phyloP scores from a whole-genome alignment of 371 early-diverging fungal species.

The Rhizopus stolonifer region DNA sequence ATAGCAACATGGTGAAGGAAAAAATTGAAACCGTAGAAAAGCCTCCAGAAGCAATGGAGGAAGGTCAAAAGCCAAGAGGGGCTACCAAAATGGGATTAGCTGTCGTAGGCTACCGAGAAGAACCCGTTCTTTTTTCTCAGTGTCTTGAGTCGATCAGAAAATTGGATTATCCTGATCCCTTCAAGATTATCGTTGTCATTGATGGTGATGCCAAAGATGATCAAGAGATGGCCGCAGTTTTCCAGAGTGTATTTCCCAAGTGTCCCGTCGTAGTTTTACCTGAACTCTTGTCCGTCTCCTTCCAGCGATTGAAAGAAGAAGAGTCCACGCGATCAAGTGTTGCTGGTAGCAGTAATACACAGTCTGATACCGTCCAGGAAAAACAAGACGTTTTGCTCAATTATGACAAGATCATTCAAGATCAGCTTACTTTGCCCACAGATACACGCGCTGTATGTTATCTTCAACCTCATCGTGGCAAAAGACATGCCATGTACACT shows the following conservation, averaged over 20 bases:
- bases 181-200: slow-evolving; percentile 57
- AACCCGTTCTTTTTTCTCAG: slow-evolving; percentile 51
- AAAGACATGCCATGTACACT: slow-evolving; percentile 67
- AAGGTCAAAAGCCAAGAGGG: slow-evolving; percentile 2
- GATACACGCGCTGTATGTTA: slow-evolving; percentile 52
- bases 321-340: slow-evolving; percentile 17
- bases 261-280: slow-evolving; percentile 46
- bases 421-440: slow-evolving; percentile 29
- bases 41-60: slow-evolving; percentile 1
- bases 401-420: slow-evolving; percentile 18
- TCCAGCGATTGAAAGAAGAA: slow-evolving; percentile 4
- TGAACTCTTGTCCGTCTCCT: slow-evolving; percentile 41
- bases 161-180: slow-evolving; percentile 53
- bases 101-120: slow-evolving; percentile 68
- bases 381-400: slow-evolving; percentile 2
- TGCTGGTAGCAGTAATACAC: slow-evolving; percentile 17
- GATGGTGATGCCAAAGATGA: slow-evolving; percentile 63
- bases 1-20: slow-evolving; percentile 1
- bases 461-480: slow-evolving; percentile 62
- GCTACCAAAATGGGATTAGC: slow-evolving; percentile 44
- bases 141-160: slow-evolving; percentile 56
- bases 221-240: slow-evolving; percentile 60
- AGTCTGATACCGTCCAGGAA: slow-evolving; percentile 9
- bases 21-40: slow-evolving; percentile 2
- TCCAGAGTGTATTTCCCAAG: slow-evolving; percentile 54